Percentiles rank a stretch among this genome's conserved stretches.
Evolutionary conservation across 352 stramenopile genomes (phyloP).

Genomic region (Phytophthora citricola): DNA sequence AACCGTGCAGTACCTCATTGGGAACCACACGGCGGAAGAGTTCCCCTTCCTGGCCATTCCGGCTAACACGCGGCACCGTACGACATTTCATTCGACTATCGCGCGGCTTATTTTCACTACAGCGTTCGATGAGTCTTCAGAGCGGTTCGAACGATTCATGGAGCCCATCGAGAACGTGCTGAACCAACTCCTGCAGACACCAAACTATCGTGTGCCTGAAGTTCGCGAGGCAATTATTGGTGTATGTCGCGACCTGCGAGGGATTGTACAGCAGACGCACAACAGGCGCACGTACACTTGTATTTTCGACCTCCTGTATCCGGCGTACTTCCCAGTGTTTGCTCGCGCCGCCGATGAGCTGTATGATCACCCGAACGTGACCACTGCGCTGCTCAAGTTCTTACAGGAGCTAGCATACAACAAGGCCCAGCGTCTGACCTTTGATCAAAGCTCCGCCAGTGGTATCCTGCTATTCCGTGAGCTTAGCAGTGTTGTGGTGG

Average conservation of each 20-base stretch:
- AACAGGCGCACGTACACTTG: slow-evolving; percentile 96
- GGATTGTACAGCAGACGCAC: slow-evolving; percentile 96
- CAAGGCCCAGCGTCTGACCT: slow-evolving; percentile 98
- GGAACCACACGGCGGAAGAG: slow-evolving; percentile 96
- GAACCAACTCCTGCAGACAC: slow-evolving; percentile 82
- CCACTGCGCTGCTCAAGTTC: slow-evolving; percentile 97
- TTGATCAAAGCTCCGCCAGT: slow-evolving; percentile 97
- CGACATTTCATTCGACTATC: slow-evolving; percentile 98
- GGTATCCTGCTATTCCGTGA: slow-evolving; percentile 98
- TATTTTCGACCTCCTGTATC: slow-evolving; percentile 99
- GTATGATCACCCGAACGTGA: slow-evolving; percentile 94
- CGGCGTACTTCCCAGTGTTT: slow-evolving; percentile 96
- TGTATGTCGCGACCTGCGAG: slow-evolving; percentile 96
- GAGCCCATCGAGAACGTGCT: slow-evolving; percentile 91
- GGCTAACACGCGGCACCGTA: slow-evolving; percentile 95
- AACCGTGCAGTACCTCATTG: slow-evolving; percentile 97
- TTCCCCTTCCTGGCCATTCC: slow-evolving; percentile 97
- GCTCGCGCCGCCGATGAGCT: slow-evolving; percentile 94
- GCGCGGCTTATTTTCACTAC: slow-evolving; percentile 96
- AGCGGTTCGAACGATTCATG: slow-evolving; percentile 98
- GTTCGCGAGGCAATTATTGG: slow-evolving; percentile 94
- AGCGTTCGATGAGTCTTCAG: slow-evolving; percentile 92
- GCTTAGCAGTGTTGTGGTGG: slow-evolving; percentile 95
- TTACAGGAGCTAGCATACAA: slow-evolving; percentile 95
- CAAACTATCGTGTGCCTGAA: slow-evolving; percentile 75